phyloP scores from a whole-genome alignment of 306 rosid genomes.

The Medicago lupulina region DNA sequence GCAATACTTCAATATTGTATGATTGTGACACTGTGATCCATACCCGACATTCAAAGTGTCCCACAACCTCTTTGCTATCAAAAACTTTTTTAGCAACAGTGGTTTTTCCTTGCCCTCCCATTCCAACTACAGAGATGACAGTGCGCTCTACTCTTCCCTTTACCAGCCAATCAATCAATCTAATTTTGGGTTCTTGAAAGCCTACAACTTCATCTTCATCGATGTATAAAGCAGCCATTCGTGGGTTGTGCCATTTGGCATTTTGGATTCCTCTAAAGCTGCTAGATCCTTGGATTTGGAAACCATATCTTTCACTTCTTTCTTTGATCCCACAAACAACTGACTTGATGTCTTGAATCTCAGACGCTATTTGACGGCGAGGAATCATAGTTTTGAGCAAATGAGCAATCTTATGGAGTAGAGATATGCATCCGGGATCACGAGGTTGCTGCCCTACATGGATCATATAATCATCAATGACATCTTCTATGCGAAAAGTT shows the following conservation, averaged over 20 bases:
- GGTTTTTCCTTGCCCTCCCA: constrained; percentile 34
- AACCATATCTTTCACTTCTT: not conserved
- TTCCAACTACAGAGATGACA: constrained; percentile 2
- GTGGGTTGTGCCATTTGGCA: not conserved
- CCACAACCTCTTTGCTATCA: not conserved
- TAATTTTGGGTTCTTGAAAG: not conserved
- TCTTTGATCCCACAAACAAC: not conserved
- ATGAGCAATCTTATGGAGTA: not conserved
- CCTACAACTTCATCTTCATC: constrained; percentile 27
- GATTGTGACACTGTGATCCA: constrained; percentile 32
- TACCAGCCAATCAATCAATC: not conserved
- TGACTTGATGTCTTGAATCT: not conserved
- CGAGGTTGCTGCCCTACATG: not conserved
- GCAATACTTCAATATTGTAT: not conserved
- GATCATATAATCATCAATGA: constrained; percentile 13
- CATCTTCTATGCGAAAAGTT: constrained; percentile 25
- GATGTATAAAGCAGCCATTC: not conserved
- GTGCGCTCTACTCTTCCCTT: not conserved
- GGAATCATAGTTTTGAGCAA: not conserved
- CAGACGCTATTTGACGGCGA: not conserved
- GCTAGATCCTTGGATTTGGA: not conserved
- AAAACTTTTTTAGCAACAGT: constrained; percentile 35
- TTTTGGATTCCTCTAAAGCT: not conserved
- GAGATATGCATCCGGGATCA: not conserved
- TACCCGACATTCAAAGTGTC: not conserved